Percentiles rank a stretch among this genome's conserved stretches.
These are phyloP conservation scores for Cryptococcus sp. DNA, from an alignment of 1,284 basidiomycete species.

Conservation along the genomic window DNA sequence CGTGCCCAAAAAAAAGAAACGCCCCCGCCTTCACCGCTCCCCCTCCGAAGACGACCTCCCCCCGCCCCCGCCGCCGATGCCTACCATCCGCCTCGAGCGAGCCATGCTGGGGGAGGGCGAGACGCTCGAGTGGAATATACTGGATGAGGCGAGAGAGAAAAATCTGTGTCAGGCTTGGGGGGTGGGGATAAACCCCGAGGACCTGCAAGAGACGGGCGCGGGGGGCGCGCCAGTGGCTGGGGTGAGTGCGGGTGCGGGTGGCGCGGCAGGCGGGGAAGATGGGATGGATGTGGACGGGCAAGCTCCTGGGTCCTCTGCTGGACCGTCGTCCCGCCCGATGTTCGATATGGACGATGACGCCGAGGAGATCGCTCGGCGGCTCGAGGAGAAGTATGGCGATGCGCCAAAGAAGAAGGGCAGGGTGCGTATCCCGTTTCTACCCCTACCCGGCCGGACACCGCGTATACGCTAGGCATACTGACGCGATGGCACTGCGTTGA, in stretches of 20 bases:
- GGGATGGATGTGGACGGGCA: slow-evolving; percentile 3
- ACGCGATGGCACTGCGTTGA: no score
- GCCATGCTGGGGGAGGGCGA: slow-evolving; percentile 15
- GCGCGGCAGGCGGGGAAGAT: neutral
- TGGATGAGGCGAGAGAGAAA: slow-evolving; percentile 30
- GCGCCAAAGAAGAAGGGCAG: slow-evolving; percentile 20
- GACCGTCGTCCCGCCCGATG: slow-evolving; percentile 6
- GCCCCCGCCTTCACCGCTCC: slow-evolving; percentile 18
- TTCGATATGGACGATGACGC: slow-evolving; percentile 18
- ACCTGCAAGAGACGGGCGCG: slow-evolving; percentile 10
- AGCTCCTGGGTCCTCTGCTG: neutral
- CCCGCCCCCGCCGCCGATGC: slow-evolving; percentile 43
- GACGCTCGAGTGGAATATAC: slow-evolving; percentile 41
- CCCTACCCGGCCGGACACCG: neutral
- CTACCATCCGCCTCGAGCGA: slow-evolving; percentile 40
- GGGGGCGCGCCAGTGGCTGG: neutral
- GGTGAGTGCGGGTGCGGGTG: neutral
- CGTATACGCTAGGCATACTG: neutral
- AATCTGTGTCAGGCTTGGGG: slow-evolving; percentile 27
- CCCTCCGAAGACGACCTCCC: slow-evolving; percentile 40
- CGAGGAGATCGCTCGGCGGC: slow-evolving; percentile 32
- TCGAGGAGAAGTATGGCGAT: slow-evolving; percentile 39
- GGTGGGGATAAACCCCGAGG: slow-evolving; percentile 13
- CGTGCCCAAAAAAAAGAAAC: slow-evolving; percentile 38
- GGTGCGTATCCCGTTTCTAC: neutral